Evolutionary conservation across 345 rosid species (phyloP).

Genomic region (Salix koriyanagi): DNA sequence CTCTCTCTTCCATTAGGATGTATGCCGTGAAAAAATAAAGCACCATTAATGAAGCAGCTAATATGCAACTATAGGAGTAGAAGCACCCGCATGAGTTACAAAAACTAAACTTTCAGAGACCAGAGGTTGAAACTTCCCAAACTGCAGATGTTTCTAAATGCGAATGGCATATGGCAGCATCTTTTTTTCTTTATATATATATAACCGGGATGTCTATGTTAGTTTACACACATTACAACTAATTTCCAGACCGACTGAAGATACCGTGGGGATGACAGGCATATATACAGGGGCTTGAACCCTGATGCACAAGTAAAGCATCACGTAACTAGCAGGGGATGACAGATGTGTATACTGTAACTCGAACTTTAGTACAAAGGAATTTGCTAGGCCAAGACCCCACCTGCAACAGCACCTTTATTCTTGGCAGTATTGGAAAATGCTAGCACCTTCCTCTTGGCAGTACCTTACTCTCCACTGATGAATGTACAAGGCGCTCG

Average conservation of each 20-base stretch:
- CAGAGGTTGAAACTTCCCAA: background rate
- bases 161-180: background rate
- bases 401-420: no score
- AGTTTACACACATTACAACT: no score
- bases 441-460: background rate
- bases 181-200: no score
- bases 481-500: background rate
- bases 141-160: background rate
- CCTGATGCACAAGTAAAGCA: no score
- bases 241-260: no score
- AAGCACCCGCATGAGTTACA: background rate
- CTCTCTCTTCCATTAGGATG: background rate
- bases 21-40: background rate
- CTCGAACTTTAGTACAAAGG: no score
- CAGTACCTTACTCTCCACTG: background rate
- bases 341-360: no score
- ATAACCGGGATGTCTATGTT: no score
- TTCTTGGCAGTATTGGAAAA: background rate
- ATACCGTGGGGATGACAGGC: accelerated
- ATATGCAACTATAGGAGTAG: background rate
- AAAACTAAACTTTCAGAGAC: background rate
- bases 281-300: accelerated
- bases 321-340: no score
- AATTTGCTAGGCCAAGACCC: no score
- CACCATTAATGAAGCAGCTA: background rate